These are phyloP conservation scores for Yamadazyma triangularis DNA, from an alignment of 1,139 yeast genomes.

Conservation along the genomic window DNA sequence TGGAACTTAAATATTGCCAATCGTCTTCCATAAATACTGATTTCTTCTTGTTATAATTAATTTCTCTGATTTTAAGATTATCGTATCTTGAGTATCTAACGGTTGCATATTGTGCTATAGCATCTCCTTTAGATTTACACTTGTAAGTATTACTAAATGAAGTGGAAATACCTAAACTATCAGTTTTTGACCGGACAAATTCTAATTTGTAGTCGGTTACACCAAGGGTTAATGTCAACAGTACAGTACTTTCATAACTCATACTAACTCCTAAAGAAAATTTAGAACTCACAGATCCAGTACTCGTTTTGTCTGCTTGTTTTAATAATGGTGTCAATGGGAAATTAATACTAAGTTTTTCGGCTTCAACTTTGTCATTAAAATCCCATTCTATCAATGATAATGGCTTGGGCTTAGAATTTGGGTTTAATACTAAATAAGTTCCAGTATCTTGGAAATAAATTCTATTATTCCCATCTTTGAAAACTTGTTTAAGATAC, in stretches of 20 bases:
- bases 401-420: background rate
- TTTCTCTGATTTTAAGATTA: conserved; percentile 6
- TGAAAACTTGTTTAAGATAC: conserved; percentile 2
- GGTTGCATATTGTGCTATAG: conserved; percentile 7
- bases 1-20: background rate
- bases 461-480: conserved; percentile 4
- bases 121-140: conserved; percentile 10
- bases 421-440: background rate
- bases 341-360: conserved; percentile 1
- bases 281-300: conserved; percentile 9
- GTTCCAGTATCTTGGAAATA: conserved; percentile 3
- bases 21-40: conserved; percentile 1
- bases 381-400: conserved; percentile 9
- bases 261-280: conserved; percentile 4
- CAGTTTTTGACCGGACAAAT: background rate
- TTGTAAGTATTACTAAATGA: conserved; percentile 3
- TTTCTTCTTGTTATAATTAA: conserved; percentile 1
- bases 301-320: conserved; percentile 7
- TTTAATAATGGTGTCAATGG: conserved; percentile 8
- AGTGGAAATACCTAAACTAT: conserved; percentile 3
- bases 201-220: too few species aligned
- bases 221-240: background rate
- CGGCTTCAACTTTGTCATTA: conserved; percentile 3
- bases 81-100: conserved; percentile 4
- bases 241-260: conserved; percentile 2